These are phyloP conservation scores for Psophocarpus tetragonolobus DNA, from an alignment of 306 rosid species.

Conservation along the genomic window DNA sequence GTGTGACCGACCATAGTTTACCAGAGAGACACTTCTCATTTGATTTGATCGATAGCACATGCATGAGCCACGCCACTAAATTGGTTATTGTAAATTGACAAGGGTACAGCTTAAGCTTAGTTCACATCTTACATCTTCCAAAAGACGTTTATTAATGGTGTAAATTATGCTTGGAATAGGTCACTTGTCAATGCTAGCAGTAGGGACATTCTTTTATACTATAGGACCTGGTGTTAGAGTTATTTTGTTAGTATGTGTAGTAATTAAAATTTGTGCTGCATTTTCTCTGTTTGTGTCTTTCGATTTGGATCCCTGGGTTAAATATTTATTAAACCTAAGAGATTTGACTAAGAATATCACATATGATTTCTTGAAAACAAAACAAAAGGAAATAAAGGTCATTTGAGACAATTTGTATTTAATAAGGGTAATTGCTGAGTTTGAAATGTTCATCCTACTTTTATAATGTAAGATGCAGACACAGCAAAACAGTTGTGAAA, in stretches of 20 bases:
- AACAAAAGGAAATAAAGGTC: no score
- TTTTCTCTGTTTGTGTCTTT: not conserved
- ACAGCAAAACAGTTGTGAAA: not conserved
- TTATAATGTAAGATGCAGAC: not conserved
- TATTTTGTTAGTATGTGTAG: constrained; percentile 8
- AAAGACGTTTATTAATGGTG: not conserved
- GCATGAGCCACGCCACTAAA: not conserved
- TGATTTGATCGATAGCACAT: constrained; percentile 1
- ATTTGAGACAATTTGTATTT: not conserved
- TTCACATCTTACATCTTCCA: not conserved
- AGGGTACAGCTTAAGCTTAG: not conserved
- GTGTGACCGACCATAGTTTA: not conserved
- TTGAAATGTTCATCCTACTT: not conserved
- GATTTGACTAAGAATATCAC: not conserved
- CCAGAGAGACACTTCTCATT: not conserved
- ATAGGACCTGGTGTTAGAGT: constrained; percentile 1
- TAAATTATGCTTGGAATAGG: not conserved
- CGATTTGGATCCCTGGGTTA: not conserved
- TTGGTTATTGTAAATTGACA: not conserved
- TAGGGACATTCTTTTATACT: not conserved
- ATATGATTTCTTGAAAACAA: not conserved
- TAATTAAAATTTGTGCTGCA: not conserved
- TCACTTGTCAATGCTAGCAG: not conserved
- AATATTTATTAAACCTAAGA: not conserved
- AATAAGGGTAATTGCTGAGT: not conserved